Conservation (phyloP, 139 green algal species). For the Astrephomene gubernaculifera region DNA sequence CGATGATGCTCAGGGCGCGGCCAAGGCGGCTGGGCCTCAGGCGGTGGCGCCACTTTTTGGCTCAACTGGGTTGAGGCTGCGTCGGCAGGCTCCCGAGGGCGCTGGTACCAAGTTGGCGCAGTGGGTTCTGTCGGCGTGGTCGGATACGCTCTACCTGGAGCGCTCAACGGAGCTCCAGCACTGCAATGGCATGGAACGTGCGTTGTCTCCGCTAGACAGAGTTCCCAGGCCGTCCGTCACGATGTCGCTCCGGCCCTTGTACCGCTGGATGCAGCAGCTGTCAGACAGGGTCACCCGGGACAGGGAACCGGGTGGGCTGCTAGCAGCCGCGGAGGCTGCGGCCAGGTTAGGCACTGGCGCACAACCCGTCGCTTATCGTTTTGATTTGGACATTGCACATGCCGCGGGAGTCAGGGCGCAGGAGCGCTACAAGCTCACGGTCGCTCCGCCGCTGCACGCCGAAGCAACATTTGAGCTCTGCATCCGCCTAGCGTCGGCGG, state of each 20-base stretch:
- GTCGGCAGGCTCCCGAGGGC: conserved; percentile 1
- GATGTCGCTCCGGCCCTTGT: background rate
- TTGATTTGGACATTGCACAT: too few relatives aligned
- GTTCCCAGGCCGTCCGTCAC: background rate
- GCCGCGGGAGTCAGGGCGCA: background rate
- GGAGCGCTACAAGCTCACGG: background rate
- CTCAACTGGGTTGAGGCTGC: background rate
- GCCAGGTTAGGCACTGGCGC: background rate
- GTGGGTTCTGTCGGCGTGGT: background rate
- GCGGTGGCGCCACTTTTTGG: background rate
- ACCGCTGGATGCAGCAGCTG: background rate
- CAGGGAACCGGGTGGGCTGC: background rate
- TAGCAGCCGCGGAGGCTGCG: background rate
- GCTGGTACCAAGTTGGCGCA: background rate
- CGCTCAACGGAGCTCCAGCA: background rate
- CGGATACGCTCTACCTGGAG: background rate
- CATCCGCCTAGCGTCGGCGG: background rate
- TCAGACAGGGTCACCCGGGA: background rate
- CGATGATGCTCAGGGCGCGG: background rate
- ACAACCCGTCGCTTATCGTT: background rate
- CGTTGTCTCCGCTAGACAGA: background rate
- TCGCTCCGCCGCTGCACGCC: background rate
- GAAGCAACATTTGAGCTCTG: background rate
- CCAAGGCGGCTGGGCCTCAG: background rate
- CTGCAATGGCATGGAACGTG: background rate